A percentile compares a stretch with the other conserved stretches of the same genome.
Conservation (phyloP, 75 land plant genomes). For the Selaginella moellendorffii region DNA sequence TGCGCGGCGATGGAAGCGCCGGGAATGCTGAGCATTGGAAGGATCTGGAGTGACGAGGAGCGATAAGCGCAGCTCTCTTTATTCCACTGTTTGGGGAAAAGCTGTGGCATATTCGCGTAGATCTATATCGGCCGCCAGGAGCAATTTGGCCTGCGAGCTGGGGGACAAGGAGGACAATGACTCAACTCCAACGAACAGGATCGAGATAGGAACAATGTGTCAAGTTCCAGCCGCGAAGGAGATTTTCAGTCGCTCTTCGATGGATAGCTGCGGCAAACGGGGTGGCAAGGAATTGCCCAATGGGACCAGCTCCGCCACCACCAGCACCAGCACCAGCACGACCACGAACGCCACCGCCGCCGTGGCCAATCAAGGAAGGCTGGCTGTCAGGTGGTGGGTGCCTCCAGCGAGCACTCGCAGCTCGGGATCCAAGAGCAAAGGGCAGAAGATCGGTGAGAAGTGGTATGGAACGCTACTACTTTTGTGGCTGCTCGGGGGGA, state of each 20-base stretch:
- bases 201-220: too few relatives aligned
- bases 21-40: too few relatives aligned
- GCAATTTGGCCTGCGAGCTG: not conserved
- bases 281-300: not conserved
- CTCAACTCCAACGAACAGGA: too few relatives aligned
- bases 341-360: too few relatives aligned
- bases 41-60: too few relatives aligned
- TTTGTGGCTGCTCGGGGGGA: not conserved
- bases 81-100: not conserved
- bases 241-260: not conserved
- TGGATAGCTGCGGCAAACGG: not conserved
- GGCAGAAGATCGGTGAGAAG: not conserved
- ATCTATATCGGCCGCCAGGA: not conserved
- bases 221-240: not conserved
- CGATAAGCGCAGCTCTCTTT: too few relatives aligned
- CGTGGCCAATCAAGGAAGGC: too few relatives aligned
- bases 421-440: not conserved
- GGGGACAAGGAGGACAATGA: too few relatives aligned
- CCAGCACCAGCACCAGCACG: too few relatives aligned
- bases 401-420: not conserved
- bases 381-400: not conserved
- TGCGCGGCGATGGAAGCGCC: too few relatives aligned
- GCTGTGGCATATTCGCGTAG: not conserved
- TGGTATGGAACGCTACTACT: not conserved
- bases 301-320: too few relatives aligned